Percentiles rank a stretch among this genome's conserved stretches.
phyloP scores from a whole-genome alignment of 2,329 filamentous ascomycete genomes.

The Epichloe hybrida region DNA sequence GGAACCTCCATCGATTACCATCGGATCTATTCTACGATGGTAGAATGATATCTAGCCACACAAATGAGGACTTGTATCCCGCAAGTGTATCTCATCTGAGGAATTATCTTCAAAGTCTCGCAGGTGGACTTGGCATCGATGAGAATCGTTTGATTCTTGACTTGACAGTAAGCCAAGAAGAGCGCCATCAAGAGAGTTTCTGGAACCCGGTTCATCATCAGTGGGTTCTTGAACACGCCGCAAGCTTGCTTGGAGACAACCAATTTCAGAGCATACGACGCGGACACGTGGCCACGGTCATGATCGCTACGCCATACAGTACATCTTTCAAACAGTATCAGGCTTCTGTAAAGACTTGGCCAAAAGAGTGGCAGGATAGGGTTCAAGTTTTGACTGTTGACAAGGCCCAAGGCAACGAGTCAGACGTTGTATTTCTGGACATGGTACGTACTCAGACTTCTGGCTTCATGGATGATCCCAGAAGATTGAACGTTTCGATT shows the following conservation, averaged over 20 bases:
- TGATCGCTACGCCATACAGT: constrained; percentile 32
- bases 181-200: constrained; percentile 20
- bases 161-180: constrained; percentile 14
- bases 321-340: constrained; percentile 23
- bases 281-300: constrained; percentile 19
- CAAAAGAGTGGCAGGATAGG: constrained; percentile 14
- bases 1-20: constrained; percentile 26
- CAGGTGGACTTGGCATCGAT: constrained; percentile 6
- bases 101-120: constrained; percentile 16
- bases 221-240: constrained; percentile 22
- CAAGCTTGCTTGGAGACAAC: constrained; percentile 11
- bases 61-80: constrained; percentile 12
- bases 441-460: constrained; percentile 27
- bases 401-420: constrained; percentile 32
- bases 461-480: constrained; percentile 29
- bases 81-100: constrained; percentile 15
- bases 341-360: constrained; percentile 15
- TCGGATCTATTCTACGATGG: constrained; percentile 28
- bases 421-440: constrained; percentile 34
- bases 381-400: constrained; percentile 31
- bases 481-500: constrained; percentile 31
- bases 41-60: constrained; percentile 23
- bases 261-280: constrained; percentile 13
- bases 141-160: constrained; percentile 26
- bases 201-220: constrained; percentile 26